A percentile compares a stretch with the other conserved stretches of the same genome.
Evolutionary conservation across 805 yeast species (phyloP).

Genomic region (Kuraishia molischiana): DNA sequence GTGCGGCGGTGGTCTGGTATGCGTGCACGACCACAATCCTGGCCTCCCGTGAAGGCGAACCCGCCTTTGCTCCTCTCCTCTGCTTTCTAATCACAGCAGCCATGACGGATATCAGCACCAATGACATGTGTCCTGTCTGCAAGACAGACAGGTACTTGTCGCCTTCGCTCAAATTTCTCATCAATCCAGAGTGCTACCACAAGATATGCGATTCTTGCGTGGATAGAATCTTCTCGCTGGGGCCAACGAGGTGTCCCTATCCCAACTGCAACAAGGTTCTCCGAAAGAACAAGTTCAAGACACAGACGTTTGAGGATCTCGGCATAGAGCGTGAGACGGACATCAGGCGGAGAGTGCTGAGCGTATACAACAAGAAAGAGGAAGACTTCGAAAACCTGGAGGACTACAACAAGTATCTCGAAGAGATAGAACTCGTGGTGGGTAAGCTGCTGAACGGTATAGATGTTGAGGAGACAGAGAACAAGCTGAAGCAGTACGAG

Average conservation of each 20-base stretch:
- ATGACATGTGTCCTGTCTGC: slow-evolving; percentile 74
- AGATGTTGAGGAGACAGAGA: slow-evolving; percentile 61
- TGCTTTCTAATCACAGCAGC: no score
- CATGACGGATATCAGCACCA: background rate
- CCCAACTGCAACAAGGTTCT: slow-evolving; percentile 81
- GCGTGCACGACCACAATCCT: no score
- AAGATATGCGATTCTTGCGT: slow-evolving; percentile 96
- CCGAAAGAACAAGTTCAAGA: slow-evolving; percentile 82
- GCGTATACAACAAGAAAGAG: slow-evolving; percentile 71
- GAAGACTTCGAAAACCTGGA: slow-evolving; percentile 45
- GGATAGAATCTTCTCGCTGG: slow-evolving; percentile 85
- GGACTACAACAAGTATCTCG: slow-evolving; percentile 71
- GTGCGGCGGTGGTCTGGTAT: no score
- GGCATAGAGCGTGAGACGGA: slow-evolving; percentile 89
- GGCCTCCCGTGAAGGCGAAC: no score
- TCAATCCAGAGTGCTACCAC: slow-evolving; percentile 96
- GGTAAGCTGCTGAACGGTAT: slow-evolving; percentile 66
- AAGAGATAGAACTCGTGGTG: slow-evolving; percentile 71
- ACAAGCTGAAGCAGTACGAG: slow-evolving; percentile 58
- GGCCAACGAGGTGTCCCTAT: slow-evolving; percentile 97
- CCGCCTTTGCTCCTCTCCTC: no score
- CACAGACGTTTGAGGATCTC: slow-evolving; percentile 88
- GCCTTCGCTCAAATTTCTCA: slow-evolving; percentile 85
- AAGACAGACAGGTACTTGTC: slow-evolving; percentile 89
- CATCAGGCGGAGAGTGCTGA: slow-evolving; percentile 66